A percentile compares a stretch with the other conserved stretches of the same genome.
Evolutionary conservation across 148 eudicot genomes (phyloP).

Genomic region (Pharnaceum exiguum): DNA sequence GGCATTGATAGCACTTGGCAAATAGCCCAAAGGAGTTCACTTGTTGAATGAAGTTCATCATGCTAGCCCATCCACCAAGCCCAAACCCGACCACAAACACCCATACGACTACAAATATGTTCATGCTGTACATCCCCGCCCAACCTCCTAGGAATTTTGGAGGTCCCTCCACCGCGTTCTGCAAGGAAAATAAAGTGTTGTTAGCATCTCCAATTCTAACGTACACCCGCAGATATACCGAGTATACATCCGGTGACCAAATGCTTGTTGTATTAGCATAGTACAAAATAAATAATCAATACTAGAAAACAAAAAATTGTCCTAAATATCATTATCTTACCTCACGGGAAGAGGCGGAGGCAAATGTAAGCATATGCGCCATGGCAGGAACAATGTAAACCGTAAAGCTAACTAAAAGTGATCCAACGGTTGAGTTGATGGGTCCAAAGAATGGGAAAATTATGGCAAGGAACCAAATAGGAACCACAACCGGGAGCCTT

Average conservation of each 20-base stretch:
- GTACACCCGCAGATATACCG: no score
- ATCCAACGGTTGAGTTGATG: constrained; percentile 76
- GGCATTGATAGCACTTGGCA: constrained; percentile 88
- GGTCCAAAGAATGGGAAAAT: constrained; percentile 96
- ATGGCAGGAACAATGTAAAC: constrained; percentile 79
- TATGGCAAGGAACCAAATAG: constrained; percentile 77
- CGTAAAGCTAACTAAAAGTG: constrained; percentile 80
- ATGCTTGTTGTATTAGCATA: no score
- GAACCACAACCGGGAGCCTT: constrained; percentile 72
- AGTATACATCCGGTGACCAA: no score
- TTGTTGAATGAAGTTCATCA: constrained; percentile 67
- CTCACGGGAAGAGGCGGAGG: constrained; percentile 59
- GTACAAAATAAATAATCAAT: neutral
- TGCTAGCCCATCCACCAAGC: constrained; percentile 92
- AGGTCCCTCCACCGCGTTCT: constrained; percentile 81
- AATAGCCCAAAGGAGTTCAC: constrained; percentile 72
- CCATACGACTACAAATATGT: constrained; percentile 75
- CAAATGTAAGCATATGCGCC: constrained; percentile 69
- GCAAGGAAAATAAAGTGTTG: constrained; percentile 11
- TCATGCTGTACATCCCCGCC: constrained; percentile 56
- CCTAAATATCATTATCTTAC: constrained; percentile 14
- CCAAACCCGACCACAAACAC: constrained; percentile 78
- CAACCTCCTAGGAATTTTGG: constrained; percentile 69
- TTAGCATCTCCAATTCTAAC: no score
- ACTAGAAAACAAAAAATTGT: neutral